Percentiles rank a stretch among this genome's conserved stretches.
Conservation (phyloP, 2,329 filamentous ascomycete species). For the Fusarium vanettenii region DNA sequence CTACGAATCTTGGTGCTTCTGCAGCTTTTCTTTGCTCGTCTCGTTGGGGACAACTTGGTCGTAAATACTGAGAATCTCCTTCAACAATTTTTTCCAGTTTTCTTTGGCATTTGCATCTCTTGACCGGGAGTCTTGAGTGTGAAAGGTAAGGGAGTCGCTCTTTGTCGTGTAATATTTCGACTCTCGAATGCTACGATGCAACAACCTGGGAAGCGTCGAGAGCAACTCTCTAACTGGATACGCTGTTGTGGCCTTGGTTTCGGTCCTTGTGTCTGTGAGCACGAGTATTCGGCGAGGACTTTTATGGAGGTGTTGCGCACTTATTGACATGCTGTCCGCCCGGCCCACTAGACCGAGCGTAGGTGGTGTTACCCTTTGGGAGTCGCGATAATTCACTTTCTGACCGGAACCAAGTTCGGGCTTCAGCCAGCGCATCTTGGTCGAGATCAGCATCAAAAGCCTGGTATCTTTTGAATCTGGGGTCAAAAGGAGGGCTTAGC, state of each 20-base stretch:
- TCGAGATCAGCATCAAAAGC: slow-evolving; percentile 64
- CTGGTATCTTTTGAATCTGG: slow-evolving; percentile 53
- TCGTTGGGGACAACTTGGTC: slow-evolving; percentile 58
- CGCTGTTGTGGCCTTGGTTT: slow-evolving; percentile 67
- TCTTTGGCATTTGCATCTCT: slow-evolving; percentile 64
- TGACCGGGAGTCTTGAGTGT: slow-evolving; percentile 66
- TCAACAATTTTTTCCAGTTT: slow-evolving; percentile 61
- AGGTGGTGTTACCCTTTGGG: slow-evolving; percentile 64
- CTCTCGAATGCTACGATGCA: slow-evolving; percentile 59
- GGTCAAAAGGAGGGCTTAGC: slow-evolving; percentile 9
- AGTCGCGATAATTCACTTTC: slow-evolving; percentile 52
- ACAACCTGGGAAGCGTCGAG: slow-evolving; percentile 57
- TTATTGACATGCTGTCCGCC: slow-evolving; percentile 74
- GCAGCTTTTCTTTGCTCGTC: slow-evolving; percentile 58
- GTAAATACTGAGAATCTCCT: slow-evolving; percentile 63
- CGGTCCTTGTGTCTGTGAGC: slow-evolving; percentile 63
- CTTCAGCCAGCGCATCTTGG: slow-evolving; percentile 61
- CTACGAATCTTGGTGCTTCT: slow-evolving; percentile 63
- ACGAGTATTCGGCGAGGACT: slow-evolving; percentile 55
- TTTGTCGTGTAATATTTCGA: slow-evolving; percentile 66
- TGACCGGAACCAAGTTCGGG: slow-evolving; percentile 59
- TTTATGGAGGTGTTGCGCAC: slow-evolving; percentile 49
- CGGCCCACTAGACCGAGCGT: slow-evolving; percentile 69
- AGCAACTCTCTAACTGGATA: slow-evolving; percentile 63
- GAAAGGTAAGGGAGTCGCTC: slow-evolving; percentile 65